Conservation (phyloP, 495 filamentous ascomycete genomes). For the Bathelium albidoporum region DNA sequence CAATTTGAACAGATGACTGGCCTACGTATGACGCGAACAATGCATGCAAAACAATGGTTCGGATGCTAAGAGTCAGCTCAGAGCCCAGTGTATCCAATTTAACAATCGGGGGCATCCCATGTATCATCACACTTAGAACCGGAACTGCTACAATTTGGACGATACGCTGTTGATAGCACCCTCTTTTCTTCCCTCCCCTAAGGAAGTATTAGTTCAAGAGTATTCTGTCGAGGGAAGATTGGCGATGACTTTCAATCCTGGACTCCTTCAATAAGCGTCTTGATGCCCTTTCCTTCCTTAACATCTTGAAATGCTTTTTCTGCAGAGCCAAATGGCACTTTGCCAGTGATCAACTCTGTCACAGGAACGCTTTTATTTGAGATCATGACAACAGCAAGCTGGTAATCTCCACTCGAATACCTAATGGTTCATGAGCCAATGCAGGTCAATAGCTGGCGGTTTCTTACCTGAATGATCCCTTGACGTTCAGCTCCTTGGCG, state of each 20-base stretch:
- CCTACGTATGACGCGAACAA: too few species aligned
- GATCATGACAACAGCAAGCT: slow-evolving; percentile 63
- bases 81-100: too few species aligned
- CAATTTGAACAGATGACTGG: too few species aligned
- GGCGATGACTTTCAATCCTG: slow-evolving; percentile 5
- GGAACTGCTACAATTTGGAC: neutral
- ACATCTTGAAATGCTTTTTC: slow-evolving; percentile 70
- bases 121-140: neutral
- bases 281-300: slow-evolving; percentile 69
- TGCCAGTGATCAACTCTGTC: slow-evolving; percentile 57
- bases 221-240: neutral
- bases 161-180: neutral
- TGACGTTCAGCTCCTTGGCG: slow-evolving; percentile 69
- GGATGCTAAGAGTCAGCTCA: too few species aligned
- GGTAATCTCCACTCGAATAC: slow-evolving; percentile 74
- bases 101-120: too few species aligned
- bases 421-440: slow-evolving; percentile 25
- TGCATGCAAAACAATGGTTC: too few species aligned
- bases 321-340: slow-evolving; percentile 61
- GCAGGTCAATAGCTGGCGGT: neutral
- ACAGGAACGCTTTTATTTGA: slow-evolving; percentile 53
- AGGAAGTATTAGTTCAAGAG: neutral
- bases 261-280: slow-evolving; percentile 65
- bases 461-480: slow-evolving; percentile 52
- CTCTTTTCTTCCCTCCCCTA: neutral